These are phyloP conservation scores for Ophiobolus disseminans DNA, from an alignment of 2,329 filamentous ascomycete species.

Conservation along the genomic window DNA sequence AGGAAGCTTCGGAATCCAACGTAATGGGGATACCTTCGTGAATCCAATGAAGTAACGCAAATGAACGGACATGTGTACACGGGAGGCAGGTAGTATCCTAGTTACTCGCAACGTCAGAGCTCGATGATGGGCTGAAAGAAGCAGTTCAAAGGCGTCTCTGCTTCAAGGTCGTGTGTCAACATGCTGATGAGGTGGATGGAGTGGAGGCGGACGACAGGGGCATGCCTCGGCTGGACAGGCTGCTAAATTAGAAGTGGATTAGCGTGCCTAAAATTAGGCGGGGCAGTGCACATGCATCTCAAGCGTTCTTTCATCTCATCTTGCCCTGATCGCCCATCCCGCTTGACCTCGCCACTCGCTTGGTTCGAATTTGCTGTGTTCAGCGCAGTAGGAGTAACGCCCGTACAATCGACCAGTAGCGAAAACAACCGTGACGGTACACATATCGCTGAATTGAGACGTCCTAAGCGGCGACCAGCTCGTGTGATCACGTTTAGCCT, in stretches of 20 bases:
- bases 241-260: too few relatives aligned
- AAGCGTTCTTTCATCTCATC: slow-evolving; percentile 18
- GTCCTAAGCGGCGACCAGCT: slow-evolving; percentile 17
- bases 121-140: neutral
- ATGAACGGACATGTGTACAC: too few relatives aligned
- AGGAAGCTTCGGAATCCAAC: too few relatives aligned
- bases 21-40: too few relatives aligned
- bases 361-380: slow-evolving; percentile 10
- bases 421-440: neutral
- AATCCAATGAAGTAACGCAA: too few relatives aligned
- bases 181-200: neutral
- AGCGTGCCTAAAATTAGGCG: slow-evolving; percentile 39
- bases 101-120: neutral
- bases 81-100: too few relatives aligned
- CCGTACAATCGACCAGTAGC: slow-evolving; percentile 4
- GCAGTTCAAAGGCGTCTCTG: neutral
- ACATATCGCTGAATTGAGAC: slow-evolving; percentile 24
- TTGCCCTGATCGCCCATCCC: slow-evolving; percentile 23
- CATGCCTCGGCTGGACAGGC: slow-evolving; percentile 20
- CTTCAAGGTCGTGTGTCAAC: slow-evolving; percentile 2
- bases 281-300: slow-evolving; percentile 32
- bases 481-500: slow-evolving; percentile 21
- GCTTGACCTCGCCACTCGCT: slow-evolving; percentile 27
- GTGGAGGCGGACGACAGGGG: slow-evolving; percentile 14
- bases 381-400: slow-evolving; percentile 8